These are phyloP conservation scores for Coniochaeta prunicola DNA, from an alignment of 2,329 filamentous ascomycete genomes.

Conservation along the genomic window DNA sequence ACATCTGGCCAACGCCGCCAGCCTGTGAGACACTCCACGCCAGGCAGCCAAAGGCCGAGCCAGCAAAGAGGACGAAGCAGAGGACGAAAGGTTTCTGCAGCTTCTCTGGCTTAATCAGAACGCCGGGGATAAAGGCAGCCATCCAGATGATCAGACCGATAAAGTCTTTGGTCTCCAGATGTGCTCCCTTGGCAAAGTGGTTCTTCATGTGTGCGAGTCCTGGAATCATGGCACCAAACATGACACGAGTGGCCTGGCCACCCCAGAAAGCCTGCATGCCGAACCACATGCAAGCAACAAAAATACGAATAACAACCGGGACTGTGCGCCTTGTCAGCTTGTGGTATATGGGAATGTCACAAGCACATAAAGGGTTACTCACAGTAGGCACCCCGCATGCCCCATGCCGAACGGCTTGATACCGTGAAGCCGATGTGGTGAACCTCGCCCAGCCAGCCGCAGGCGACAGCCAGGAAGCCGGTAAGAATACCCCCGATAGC, in stretches of 20 bases:
- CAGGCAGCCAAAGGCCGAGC: constrained; percentile 13
- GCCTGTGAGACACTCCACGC: constrained; percentile 14
- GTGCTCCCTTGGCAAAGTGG: constrained; percentile 13
- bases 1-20: constrained; percentile 6
- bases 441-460: not conserved
- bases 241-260: constrained; percentile 14
- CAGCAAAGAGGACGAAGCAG: constrained; percentile 16
- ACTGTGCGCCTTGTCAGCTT: constrained; percentile 7
- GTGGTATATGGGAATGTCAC: not conserved
- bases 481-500: constrained; percentile 3
- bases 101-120: constrained; percentile 15
- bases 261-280: constrained; percentile 22
- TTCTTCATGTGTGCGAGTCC: constrained; percentile 17
- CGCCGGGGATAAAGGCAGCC: constrained; percentile 10
- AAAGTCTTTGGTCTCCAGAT: constrained; percentile 18
- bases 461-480: constrained; percentile 4
- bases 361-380: constrained; percentile 3
- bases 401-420: constrained; percentile 10
- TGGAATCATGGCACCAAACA: constrained; percentile 19
- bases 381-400: constrained; percentile 8
- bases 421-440: constrained; percentile 20
- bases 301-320: constrained; percentile 18
- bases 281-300: constrained; percentile 18
- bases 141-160: constrained; percentile 18
- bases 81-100: constrained; percentile 17